These are phyloP conservation scores for thale cress (Arabidopsis thaliana) DNA, from an alignment of 345 rosid genomes.

Conservation along the genomic window DNA sequence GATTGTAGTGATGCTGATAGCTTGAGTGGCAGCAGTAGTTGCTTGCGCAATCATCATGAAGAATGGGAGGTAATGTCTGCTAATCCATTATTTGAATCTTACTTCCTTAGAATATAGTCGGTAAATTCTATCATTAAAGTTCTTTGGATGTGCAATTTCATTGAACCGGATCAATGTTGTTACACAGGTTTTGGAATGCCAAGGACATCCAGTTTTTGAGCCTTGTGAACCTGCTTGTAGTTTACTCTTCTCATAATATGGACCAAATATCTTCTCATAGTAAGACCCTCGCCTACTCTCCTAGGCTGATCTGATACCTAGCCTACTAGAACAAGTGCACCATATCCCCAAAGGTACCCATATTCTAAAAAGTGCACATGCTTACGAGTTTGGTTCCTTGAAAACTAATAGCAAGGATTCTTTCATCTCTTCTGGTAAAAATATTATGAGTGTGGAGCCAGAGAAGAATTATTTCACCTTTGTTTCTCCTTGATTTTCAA, in stretches of 20 bases:
- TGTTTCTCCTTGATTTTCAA: no score
- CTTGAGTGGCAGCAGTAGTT: conserved; percentile 86
- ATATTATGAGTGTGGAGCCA: no score
- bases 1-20: conserved; percentile 92
- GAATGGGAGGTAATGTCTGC: conserved; percentile 68
- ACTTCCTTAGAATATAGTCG: not conserved
- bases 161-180: conserved; percentile 30
- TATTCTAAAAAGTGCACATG: no score
- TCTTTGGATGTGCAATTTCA: conserved; percentile 11
- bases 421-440: no score
- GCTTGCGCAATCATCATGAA: conserved; percentile 80
- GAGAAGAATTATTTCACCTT: no score
- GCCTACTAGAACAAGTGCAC: no score
- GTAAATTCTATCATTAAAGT: conserved; percentile 21
- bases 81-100: not conserved
- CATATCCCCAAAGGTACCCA: no score
- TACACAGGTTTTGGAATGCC: conserved; percentile 81
- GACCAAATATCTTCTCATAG: no score
- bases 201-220: conserved; percentile 74
- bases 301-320: no score
- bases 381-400: no score
- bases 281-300: no score
- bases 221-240: conserved; percentile 61
- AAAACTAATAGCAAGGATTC: no score
- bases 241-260: conserved; percentile 58